Conservation (phyloP, 805 yeast genomes). For the Suhomyces sp. region DNA sequence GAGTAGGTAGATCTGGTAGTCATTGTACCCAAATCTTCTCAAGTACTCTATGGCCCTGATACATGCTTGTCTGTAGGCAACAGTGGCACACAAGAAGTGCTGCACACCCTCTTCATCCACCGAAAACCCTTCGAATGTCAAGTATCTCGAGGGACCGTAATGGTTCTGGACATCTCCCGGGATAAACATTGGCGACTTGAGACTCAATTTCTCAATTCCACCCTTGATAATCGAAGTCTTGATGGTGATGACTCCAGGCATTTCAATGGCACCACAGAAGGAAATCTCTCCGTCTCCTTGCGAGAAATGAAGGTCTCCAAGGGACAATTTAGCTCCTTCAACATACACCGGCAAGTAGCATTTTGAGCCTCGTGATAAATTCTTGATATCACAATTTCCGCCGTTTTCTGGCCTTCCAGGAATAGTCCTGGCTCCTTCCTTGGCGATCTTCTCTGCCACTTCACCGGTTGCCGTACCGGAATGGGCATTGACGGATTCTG, state of each 20-base stretch:
- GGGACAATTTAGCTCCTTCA: slow-evolving; percentile 46
- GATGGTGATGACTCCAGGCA: slow-evolving; percentile 49
- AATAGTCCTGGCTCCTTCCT: slow-evolving; percentile 51
- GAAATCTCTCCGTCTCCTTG: slow-evolving; percentile 57
- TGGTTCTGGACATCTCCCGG: slow-evolving; percentile 51
- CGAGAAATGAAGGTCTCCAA: slow-evolving; percentile 52
- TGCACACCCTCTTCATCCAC: slow-evolving; percentile 50
- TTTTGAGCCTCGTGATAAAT: slow-evolving; percentile 49
- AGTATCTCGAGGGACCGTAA: slow-evolving; percentile 48
- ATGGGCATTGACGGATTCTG: slow-evolving; percentile 34
- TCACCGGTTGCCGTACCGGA: slow-evolving; percentile 40
- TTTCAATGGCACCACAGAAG: slow-evolving; percentile 55
- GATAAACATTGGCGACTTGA: slow-evolving; percentile 48
- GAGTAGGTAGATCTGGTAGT: slow-evolving; percentile 48
- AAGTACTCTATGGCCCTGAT: slow-evolving; percentile 49
- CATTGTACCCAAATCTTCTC: slow-evolving; percentile 50
- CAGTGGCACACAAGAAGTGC: slow-evolving; percentile 45
- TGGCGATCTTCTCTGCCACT: slow-evolving; percentile 27
- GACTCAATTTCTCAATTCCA: slow-evolving; percentile 40
- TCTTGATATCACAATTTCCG: slow-evolving; percentile 54
- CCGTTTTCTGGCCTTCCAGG: slow-evolving; percentile 56
- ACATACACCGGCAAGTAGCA: slow-evolving; percentile 49
- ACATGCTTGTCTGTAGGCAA: slow-evolving; percentile 53
- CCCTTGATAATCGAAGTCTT: slow-evolving; percentile 40
- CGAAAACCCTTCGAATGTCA: slow-evolving; percentile 54